phyloP scores from a whole-genome alignment of 805 yeast genomes.

The Yamadazyma insecticola region DNA sequence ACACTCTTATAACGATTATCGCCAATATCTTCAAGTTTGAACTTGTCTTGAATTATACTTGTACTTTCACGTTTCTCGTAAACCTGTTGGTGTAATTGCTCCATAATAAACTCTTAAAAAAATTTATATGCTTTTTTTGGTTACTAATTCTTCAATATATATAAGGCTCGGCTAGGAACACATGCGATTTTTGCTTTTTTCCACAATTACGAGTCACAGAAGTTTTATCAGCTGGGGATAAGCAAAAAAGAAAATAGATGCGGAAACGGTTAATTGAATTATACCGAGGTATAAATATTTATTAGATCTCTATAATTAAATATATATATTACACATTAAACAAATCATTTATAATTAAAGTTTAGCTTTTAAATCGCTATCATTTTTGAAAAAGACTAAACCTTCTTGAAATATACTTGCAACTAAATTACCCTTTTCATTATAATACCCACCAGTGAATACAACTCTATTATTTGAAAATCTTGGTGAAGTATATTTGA shows the following conservation, averaged over 20 bases:
- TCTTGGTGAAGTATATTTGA: conserved; percentile 24
- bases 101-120: too few species aligned
- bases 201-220: too few species aligned
- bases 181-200: too few species aligned
- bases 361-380: conserved; percentile 13
- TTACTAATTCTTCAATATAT: too few species aligned
- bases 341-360: conserved; percentile 9
- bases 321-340: neutral
- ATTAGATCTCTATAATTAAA: neutral
- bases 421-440: conserved; percentile 22
- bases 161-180: too few species aligned
- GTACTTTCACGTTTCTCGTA: conserved; percentile 10
- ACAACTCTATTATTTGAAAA: conserved; percentile 25
- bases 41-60: conserved; percentile 14
- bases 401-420: conserved; percentile 34
- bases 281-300: neutral
- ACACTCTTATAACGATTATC: conserved; percentile 11
- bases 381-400: conserved; percentile 18
- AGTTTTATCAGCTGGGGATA: too few species aligned
- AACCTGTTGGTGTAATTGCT: too few species aligned
- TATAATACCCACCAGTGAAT: conserved; percentile 25
- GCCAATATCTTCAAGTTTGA: conserved; percentile 6
- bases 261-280: too few species aligned
- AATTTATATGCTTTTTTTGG: too few species aligned
- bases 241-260: too few species aligned